Base-by-base conservation (phyloP, 306 rosid species). In the Calophaca sinica region DNA sequence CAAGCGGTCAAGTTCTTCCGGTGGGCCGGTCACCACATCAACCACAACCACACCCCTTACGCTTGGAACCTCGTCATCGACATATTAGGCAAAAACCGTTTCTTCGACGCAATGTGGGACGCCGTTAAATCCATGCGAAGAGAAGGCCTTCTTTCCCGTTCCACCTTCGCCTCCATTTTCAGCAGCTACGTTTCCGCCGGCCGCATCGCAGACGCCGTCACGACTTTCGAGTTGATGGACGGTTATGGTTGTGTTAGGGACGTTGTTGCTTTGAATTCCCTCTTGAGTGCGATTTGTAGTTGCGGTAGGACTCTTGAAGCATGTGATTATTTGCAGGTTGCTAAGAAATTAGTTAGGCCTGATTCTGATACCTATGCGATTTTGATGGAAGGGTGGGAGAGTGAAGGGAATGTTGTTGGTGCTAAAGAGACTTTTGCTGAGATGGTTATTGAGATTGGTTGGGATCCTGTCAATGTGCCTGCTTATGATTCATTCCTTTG, bases 31-130 rank as follows among this genome's bases (percentile, higher is more conserved):
- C 81, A 29, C 35, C 84, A 84, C 11, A 88, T 91, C 74, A 55
- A 36, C 26, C 79, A 89, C 73, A 68, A 74, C 10, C 94, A 88
- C 80, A 85, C 86, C 53, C 96, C 94, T 1, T 86, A 89, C 26
- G 65, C 96, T 0, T 91, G 92, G 94, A 91, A 91, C 62, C 75
- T 91, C 52, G 85, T 88, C 9, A 81, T 91, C 5, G 92, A 91
- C 66, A 26, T 87, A 8, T 68, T 88, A 31, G 96, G 96, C 4
- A 87, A 88, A 66, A 87, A 81, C 2, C 80, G 74, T 13, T 73
- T 80, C 62, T 91, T 88, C 5, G 94, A 87, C 29, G 87, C 88
- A 0, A 87, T 89, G 92, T 89, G 90, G 97, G 89, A 84, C n/a
- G 89, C 90, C 5, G 74, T 91, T 4, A 91, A 81, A 20, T 89